Conservation (phyloP, 2,329 filamentous ascomycete species). For the Alternaria triticina region DNA sequence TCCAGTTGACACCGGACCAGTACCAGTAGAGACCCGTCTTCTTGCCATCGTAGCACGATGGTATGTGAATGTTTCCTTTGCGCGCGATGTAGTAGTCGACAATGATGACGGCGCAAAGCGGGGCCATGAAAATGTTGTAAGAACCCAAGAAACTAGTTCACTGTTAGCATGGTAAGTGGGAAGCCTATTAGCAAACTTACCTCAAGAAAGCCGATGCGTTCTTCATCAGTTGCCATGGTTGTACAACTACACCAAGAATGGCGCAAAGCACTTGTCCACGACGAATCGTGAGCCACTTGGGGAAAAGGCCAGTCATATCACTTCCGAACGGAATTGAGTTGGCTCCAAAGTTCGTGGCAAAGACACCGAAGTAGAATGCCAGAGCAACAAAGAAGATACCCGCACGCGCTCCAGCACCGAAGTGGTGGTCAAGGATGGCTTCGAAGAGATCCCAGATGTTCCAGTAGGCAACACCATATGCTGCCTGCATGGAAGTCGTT, state of each 20-base stretch:
- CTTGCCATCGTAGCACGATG: conserved; percentile 43
- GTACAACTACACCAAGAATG: conserved; percentile 45
- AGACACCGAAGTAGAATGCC: conserved; percentile 48
- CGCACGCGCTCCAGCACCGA: conserved; percentile 47
- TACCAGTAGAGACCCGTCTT: conserved; percentile 40
- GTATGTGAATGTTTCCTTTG: conserved; percentile 52
- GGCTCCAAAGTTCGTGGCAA: conserved; percentile 53
- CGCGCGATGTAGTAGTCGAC: conserved; percentile 49
- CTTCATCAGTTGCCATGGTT: conserved; percentile 54
- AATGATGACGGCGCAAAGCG: conserved; percentile 49
- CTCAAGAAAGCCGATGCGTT: conserved; percentile 50
- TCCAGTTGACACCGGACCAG: conserved; percentile 40
- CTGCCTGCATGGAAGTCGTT: conserved; percentile 45
- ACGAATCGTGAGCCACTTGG: conserved; percentile 52
- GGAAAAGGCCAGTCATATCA: conserved; percentile 52
- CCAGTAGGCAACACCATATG: conserved; percentile 51
- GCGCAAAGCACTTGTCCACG: conserved; percentile 52
- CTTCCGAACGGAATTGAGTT: conserved; percentile 53
- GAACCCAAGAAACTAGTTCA: conserved; percentile 49
- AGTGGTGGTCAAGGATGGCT: conserved; percentile 51
- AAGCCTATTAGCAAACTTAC: background rate
- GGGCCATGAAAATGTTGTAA: conserved; percentile 53
- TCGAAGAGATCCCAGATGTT: conserved; percentile 56
- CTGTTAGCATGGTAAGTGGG: background rate
- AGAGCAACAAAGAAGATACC: conserved; percentile 50